Percentiles rank a stretch among this genome's conserved stretches.
phyloP scores from a whole-genome alignment of 2,329 filamentous ascomycete genomes.

The Chaetomium sp. region DNA sequence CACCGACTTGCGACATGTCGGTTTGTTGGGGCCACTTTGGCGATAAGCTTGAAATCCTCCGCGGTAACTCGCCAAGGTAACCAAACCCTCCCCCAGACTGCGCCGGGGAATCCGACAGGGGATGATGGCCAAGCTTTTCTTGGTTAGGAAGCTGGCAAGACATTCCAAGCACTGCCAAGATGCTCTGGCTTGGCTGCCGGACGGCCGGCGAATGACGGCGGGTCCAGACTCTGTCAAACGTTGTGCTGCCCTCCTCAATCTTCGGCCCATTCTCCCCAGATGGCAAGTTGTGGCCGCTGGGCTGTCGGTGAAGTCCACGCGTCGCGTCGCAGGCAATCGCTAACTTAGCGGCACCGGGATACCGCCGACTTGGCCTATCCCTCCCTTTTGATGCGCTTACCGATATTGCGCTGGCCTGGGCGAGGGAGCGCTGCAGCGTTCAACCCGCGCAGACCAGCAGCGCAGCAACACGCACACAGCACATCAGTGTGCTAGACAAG shows the following conservation, averaged over 20 bases:
- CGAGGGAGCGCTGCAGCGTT: neutral
- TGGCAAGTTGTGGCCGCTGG: constrained; percentile 18
- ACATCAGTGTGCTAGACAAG: neutral
- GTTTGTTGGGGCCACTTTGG: neutral
- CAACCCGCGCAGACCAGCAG: neutral
- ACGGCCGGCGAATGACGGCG: constrained; percentile 23
- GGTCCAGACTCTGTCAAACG: constrained; percentile 6
- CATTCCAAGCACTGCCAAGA: constrained; percentile 24
- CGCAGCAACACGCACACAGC: too few species aligned
- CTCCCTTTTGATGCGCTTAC: neutral
- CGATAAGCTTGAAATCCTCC: neutral
- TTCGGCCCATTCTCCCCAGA: constrained; percentile 26
- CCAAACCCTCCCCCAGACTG: constrained; percentile 14
- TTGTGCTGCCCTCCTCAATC: constrained; percentile 9
- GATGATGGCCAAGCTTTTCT: constrained; percentile 27
- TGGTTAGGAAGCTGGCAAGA: constrained; percentile 31
- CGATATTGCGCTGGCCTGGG: neutral
- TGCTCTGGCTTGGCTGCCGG: constrained; percentile 10
- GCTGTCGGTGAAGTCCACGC: constrained; percentile 19
- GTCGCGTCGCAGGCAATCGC: constrained; percentile 1
- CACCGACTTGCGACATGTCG: neutral
- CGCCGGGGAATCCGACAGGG: constrained; percentile 19
- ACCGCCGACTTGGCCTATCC: constrained; percentile 31
- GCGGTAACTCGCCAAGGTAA: neutral
- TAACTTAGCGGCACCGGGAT: constrained; percentile 30